Evolutionary conservation across 768 basidiomycete genomes (phyloP), one percentile per base, ranked within the genome.

Genomic region (Hygrocybe coccinea): DNA sequence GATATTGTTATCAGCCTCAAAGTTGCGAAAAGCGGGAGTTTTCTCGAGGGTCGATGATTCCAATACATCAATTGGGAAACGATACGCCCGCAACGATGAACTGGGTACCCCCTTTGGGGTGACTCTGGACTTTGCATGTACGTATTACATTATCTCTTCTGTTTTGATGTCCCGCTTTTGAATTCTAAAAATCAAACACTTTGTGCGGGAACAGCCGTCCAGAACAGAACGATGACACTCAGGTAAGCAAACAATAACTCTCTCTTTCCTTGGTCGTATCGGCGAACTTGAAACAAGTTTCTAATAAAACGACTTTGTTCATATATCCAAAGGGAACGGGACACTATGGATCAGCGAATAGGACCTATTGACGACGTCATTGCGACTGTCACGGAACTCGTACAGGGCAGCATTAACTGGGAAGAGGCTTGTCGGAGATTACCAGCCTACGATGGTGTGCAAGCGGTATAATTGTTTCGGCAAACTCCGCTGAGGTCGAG

Each of bases 11-110:
- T 29, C 72, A 97, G 95, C 95, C 47, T 77, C 82, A 34, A 91
- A 94, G 68, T 76, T 98, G 65, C 87, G 97, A 61, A 80, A 80
- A 66, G 87, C 87, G 7, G 95, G 97, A 58, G 81, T 98, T 52
- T 91, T 93, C 67, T 87, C 91, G 47, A 83, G 94, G 50, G 95
- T 98, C 2, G 97, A 98, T 69, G 95, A 98, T 68, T 98, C 95
- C 21, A 90, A 87, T 63, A 86, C 89, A 34, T 87, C 91, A 7
- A 98, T 98, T 66, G 97, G 97, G 39, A 95, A 91, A 74, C 92
- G 95, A 12, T 98, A 98, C 73, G 85, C 97, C 11, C 84, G 97
- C 56, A 99, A 98, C 72, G 97, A 99, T 72, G 97, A 98, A 74
- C 81, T 99, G 44, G 97, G 97, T 60, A 98, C 97, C 29, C 97